Evolutionary conservation across 805 yeast species (phyloP).

Genomic region (Blastobotrys peoriensis): DNA sequence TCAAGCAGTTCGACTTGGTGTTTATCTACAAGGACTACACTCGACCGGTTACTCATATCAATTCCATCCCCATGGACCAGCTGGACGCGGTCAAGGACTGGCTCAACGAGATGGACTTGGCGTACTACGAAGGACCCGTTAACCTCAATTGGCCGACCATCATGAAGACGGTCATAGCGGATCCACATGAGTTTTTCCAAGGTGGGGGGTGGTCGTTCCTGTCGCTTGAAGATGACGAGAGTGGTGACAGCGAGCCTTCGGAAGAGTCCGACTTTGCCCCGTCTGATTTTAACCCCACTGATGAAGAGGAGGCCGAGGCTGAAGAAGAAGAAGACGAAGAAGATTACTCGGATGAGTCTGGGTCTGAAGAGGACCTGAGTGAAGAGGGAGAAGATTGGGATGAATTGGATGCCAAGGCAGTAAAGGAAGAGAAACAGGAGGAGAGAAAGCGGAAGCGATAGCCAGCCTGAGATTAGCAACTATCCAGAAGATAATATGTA

Average conservation of each 20-base stretch:
- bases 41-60: slow-evolving; percentile 83
- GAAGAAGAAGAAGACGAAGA: slow-evolving; percentile 32
- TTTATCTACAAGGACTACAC: slow-evolving; percentile 89
- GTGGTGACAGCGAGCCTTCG: slow-evolving; percentile 61
- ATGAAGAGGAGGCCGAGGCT: slow-evolving; percentile 39
- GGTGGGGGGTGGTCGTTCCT: slow-evolving; percentile 97
- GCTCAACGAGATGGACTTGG: slow-evolving; percentile 97
- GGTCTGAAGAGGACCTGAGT: slow-evolving; percentile 23
- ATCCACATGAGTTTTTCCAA: slow-evolving; percentile 87
- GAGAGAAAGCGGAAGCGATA: slow-evolving; percentile 22
- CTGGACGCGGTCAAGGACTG: slow-evolving; percentile 91
- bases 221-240: slow-evolving; percentile 77
- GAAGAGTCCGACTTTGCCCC: slow-evolving; percentile 60
- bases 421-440: slow-evolving; percentile 27
- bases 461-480: not conserved
- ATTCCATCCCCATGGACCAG: slow-evolving; percentile 89
- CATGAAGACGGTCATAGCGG: slow-evolving; percentile 87
- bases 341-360: slow-evolving; percentile 30
- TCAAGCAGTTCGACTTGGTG: slow-evolving; percentile 94
- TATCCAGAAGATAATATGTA: too few relatives aligned
- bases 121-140: slow-evolving; percentile 89
- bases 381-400: slow-evolving; percentile 44
- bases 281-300: slow-evolving; percentile 57
- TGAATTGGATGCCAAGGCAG: slow-evolving; percentile 54
- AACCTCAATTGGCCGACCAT: slow-evolving; percentile 93